Conservation (phyloP, 371 early-diverging fungal species). For the Mortierella sp. region DNA sequence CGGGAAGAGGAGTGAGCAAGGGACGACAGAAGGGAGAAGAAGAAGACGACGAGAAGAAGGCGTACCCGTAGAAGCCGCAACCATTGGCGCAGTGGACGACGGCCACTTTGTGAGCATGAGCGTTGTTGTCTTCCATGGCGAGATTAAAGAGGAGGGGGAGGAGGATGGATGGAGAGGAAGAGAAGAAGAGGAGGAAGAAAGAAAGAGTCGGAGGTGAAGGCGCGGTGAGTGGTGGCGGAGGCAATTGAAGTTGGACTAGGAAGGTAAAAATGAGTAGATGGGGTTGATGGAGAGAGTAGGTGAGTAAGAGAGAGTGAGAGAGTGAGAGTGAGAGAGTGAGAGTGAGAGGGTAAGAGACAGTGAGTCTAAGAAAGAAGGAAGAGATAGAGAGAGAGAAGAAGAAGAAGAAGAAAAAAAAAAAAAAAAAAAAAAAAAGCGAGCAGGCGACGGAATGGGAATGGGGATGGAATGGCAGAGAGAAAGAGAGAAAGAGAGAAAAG, state of each 20-base stretch:
- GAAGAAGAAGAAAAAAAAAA: not conserved
- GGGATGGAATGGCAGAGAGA: too few species aligned
- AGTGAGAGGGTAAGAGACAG: conserved; percentile 1
- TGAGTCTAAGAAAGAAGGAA: not conserved
- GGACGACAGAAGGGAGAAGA: too few species aligned
- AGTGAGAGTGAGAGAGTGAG: not conserved
- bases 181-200: not conserved
- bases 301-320: not conserved
- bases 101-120: conserved; percentile 33
- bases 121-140: conserved; percentile 68
- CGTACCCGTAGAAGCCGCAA: conserved; percentile 75
- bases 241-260: not conserved
- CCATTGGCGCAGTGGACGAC: conserved; percentile 64
- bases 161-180: not conserved
- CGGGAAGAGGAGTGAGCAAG: not conserved
- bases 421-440: too few species aligned
- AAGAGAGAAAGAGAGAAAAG: too few species aligned
- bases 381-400: not conserved
- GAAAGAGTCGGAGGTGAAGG: not conserved
- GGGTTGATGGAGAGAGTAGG: not conserved
- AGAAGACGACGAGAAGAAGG: not conserved
- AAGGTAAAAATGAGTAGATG: not conserved
- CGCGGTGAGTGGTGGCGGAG: not conserved
- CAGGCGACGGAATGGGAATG: not conserved
- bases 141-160: not conserved